Conservation (phyloP, 352 stramenopile genomes). For the Globisporangium iwayamae region DNA sequence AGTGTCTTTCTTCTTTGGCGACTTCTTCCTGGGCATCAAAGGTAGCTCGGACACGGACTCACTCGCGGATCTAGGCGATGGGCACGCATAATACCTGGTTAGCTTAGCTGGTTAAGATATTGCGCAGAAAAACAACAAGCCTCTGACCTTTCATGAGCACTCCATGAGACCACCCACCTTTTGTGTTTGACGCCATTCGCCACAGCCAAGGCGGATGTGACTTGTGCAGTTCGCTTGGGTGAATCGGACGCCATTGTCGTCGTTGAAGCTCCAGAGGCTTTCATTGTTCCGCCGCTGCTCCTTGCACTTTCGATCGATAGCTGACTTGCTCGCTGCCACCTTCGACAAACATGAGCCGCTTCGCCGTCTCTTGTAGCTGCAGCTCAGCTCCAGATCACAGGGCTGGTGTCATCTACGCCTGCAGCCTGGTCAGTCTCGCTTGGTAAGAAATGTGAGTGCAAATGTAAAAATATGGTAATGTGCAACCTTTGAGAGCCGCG, state of each 20-base stretch:
- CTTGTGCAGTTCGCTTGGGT: not conserved
- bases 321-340: not conserved
- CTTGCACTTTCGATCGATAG: not conserved
- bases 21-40: slow-evolving; percentile 11
- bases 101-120: not conserved
- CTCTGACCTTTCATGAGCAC: not conserved
- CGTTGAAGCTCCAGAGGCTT: not conserved
- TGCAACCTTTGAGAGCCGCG: not conserved
- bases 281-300: slow-evolving; percentile 6
- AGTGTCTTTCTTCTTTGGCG: slow-evolving; percentile 15
- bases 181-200: slow-evolving; percentile 5
- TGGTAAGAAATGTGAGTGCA: not conserved
- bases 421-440: not conserved
- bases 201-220: not conserved
- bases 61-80: not conserved
- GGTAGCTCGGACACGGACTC: slow-evolving; percentile 6
- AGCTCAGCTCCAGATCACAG: not conserved
- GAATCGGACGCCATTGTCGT: slow-evolving; percentile 1
- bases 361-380: not conserved
- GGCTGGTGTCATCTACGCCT: not conserved
- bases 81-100: not conserved
- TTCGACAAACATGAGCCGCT: too few species aligned
- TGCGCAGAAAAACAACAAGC: not conserved
- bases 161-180: not conserved
- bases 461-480: slow-evolving; percentile 2